These are phyloP conservation scores for Lactarius hatsudake DNA, from an alignment of 768 basidiomycete species.

Conservation along the genomic window DNA sequence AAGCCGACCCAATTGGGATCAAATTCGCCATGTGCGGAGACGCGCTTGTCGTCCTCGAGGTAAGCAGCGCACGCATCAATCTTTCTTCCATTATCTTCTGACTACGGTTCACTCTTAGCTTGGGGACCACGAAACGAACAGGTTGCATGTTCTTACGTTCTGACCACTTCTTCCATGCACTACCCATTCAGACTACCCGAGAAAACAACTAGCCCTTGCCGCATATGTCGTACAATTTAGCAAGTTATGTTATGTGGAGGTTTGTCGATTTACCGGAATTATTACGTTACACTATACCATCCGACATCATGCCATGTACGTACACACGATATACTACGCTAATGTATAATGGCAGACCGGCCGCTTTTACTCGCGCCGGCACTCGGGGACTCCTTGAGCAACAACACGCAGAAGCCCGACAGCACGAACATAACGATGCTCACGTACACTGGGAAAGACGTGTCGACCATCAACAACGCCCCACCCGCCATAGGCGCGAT, in stretches of 20 bases:
- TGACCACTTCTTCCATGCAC: neutral
- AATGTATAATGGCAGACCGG: slow-evolving; percentile 19
- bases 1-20: slow-evolving; percentile 7
- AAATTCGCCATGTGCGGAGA: slow-evolving; percentile 10
- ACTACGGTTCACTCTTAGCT: neutral
- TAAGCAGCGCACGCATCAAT: neutral
- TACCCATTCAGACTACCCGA: neutral
- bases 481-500: slow-evolving; percentile 83
- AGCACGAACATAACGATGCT: slow-evolving; percentile 65
- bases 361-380: slow-evolving; percentile 33
- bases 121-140: neutral
- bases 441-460: slow-evolving; percentile 72
- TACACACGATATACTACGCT: neutral
- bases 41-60: slow-evolving; percentile 6
- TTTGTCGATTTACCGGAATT: neutral
- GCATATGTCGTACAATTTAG: neutral
- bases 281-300: neutral
- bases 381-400: slow-evolving; percentile 53
- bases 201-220: neutral
- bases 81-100: neutral
- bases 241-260: neutral
- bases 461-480: slow-evolving; percentile 59
- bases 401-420: slow-evolving; percentile 59
- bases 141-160: slow-evolving; percentile 1
- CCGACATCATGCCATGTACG: neutral